Percentiles rank a stretch among this genome's conserved stretches.
Conservation (phyloP, 495 filamentous ascomycete genomes). For the Platismatia glauca region DNA sequence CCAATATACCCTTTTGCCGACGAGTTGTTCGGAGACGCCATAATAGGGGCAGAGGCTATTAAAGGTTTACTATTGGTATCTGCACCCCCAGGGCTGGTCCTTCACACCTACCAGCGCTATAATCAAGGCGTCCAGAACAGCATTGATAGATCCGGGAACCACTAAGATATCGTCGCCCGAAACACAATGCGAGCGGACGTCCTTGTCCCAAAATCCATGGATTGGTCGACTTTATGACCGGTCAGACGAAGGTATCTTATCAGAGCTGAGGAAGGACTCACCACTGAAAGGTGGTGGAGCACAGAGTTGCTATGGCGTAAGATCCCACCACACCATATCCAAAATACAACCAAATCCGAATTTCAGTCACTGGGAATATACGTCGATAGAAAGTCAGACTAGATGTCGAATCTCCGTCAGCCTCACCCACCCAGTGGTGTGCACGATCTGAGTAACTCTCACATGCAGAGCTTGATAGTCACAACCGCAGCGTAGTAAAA, state of each 20-base stretch:
- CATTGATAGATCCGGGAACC: conserved; percentile 15
- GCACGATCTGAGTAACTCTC: background rate
- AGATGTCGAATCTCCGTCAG: background rate
- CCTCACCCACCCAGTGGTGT: background rate
- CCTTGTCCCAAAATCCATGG: conserved; percentile 15
- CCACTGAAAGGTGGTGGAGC: conserved; percentile 18
- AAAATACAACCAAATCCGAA: conserved; percentile 12
- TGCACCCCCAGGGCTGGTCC: background rate
- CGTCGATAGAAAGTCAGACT: conserved; percentile 23
- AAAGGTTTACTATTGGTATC: background rate
- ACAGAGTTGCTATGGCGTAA: conserved; percentile 9
- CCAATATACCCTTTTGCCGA: conserved; percentile 14
- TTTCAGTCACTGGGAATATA: conserved; percentile 17
- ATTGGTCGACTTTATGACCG: conserved; percentile 10
- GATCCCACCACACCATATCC: conserved; percentile 10
- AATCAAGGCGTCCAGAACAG: conserved; percentile 16
- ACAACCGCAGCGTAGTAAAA: conserved; percentile 19
- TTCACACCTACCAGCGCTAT: conserved; percentile 8
- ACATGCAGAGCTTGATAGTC: conserved; percentile 18
- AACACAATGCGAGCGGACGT: conserved; percentile 7
- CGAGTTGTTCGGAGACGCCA: conserved; percentile 17
- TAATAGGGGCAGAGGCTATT: conserved; percentile 12
- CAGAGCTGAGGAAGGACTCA: background rate
- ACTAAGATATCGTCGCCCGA: conserved; percentile 17
- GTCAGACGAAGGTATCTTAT: background rate